Evolutionary conservation across 176 grass and related monocot genomes (phyloP), one percentile per base, ranked within the genome.

Genomic region (Bromus sterilis): DNA sequence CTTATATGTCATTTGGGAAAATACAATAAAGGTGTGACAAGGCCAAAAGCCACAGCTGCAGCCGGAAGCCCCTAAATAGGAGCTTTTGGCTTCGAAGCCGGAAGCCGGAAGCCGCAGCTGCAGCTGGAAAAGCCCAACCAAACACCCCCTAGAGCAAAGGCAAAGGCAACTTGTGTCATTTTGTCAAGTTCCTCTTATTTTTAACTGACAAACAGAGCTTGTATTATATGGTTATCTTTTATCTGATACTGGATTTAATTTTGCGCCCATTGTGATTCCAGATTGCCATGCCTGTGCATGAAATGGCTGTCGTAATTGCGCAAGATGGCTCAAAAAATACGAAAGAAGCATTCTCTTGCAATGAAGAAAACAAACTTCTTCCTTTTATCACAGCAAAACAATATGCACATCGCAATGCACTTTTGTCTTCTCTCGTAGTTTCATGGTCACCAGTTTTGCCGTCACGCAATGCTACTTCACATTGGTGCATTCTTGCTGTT

Each of bases 381-480:
- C 40, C 80, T 85, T 66, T 81, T 79, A 95, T 94, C 71, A 93
- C 84, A 48, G 84, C 90, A 25, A 87, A 93, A 51, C 90, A 98
- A 61, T 98, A 93, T 86, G 88, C 90, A 59, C 77, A 71, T 67
- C 88, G 92, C 42, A 78, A 43, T 88, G 84, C 90, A 80, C 42
- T 76, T 63, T 44, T 98, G 32, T 93, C 88, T 80, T 94, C 90
- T 62, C 81, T 93, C 15, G 28, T 89, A 43, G 84, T 95, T 55
- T 80, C 86, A 69, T 98, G 92, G 95, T 98, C 95, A 67, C 92
- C 95, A 59, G 34, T 79, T 56, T 24, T 94, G 49, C 81, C 81
- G 77, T 89, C 84, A 91, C 40, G 14, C 75, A 66, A 60, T 44
- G 71, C 35, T 59, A 68, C 2, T 68, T 74, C 87, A 74, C 58